These are phyloP conservation scores for Fraxinus quadrangulata DNA, from an alignment of 257 asterid species.

Conservation along the genomic window DNA sequence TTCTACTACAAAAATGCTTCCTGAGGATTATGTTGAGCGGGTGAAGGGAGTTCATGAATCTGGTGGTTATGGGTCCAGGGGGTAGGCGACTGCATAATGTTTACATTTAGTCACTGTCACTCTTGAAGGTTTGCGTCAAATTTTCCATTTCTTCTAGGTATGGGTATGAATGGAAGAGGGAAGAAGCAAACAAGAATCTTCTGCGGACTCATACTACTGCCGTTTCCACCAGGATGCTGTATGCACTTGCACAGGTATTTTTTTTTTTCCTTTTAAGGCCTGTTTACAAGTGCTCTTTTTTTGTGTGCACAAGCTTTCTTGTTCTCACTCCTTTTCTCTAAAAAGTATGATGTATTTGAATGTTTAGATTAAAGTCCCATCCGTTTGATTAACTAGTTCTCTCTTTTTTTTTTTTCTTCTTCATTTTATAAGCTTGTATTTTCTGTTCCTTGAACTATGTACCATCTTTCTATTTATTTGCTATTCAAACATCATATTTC, in stretches of 20 bases:
- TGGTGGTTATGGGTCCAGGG: constrained; percentile 95
- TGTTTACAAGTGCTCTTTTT: not conserved
- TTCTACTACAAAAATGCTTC: constrained; percentile 70
- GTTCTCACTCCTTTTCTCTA: not conserved
- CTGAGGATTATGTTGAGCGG: constrained; percentile 93
- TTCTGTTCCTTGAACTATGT: not conserved
- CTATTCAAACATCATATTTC: not conserved
- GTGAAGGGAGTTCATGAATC: constrained; percentile 80
- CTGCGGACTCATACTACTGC: constrained; percentile 98
- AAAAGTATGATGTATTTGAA: too few relatives aligned
- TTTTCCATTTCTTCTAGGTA: constrained; percentile 47
- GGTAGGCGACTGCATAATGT: constrained; percentile 52
- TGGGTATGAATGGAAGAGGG: constrained; percentile 94
- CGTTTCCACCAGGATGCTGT: constrained; percentile 93
- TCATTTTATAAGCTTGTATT: not conserved
- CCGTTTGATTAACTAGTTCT: not conserved
- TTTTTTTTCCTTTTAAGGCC: constrained; percentile 13
- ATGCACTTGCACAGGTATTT: constrained; percentile 82
- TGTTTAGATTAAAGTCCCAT: not conserved
- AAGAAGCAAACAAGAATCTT: constrained; percentile 94
- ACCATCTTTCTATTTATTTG: not conserved
- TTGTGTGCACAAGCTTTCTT: not conserved
- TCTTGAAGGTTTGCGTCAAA: constrained; percentile 16
- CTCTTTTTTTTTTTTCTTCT: not conserved
- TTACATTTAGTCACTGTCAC: constrained; percentile 8